Conservation (phyloP, 495 filamentous ascomycete species). For the Pseudomonodictys pantanalensis region DNA sequence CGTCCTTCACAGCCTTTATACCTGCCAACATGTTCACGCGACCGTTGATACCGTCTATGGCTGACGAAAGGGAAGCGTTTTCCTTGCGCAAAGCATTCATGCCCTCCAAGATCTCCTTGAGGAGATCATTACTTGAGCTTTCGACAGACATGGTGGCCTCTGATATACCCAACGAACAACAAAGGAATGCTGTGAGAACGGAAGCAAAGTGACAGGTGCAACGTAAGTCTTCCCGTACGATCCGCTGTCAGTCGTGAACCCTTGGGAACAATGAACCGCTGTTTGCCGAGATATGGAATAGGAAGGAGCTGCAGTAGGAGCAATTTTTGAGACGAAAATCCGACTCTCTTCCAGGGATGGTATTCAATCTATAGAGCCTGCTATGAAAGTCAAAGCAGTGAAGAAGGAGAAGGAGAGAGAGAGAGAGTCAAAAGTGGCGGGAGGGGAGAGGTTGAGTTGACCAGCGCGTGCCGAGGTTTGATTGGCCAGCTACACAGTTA, state of each 20-base stretch:
- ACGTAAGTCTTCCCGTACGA: neutral
- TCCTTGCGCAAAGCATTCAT: conserved; percentile 55
- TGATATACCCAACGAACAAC: conserved; percentile 10
- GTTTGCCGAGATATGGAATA: neutral
- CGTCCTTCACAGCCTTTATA: conserved; percentile 54
- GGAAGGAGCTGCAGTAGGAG: neutral
- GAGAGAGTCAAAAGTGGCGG: neutral
- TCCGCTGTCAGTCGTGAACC: conserved; percentile 4
- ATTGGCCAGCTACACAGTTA: conserved; percentile 21
- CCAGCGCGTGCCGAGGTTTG: conserved; percentile 5
- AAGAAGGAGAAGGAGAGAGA: neutral
- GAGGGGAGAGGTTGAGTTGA: conserved; percentile 5
- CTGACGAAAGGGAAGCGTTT: conserved; percentile 58
- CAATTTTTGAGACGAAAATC: neutral
- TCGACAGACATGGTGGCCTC: conserved; percentile 26
- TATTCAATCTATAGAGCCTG: no score
- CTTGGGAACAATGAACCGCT: conserved; percentile 7
- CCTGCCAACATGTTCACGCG: conserved; percentile 61
- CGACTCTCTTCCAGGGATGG: neutral
- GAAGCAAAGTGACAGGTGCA: neutral
- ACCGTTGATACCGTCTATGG: conserved; percentile 63
- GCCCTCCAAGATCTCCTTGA: conserved; percentile 53
- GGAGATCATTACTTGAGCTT: conserved; percentile 33
- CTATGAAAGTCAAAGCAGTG: no score
- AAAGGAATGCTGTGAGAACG: conserved; percentile 9